Conservation (phyloP, 1,284 basidiomycete genomes). For the Ganoderma leucocontextum region DNA sequence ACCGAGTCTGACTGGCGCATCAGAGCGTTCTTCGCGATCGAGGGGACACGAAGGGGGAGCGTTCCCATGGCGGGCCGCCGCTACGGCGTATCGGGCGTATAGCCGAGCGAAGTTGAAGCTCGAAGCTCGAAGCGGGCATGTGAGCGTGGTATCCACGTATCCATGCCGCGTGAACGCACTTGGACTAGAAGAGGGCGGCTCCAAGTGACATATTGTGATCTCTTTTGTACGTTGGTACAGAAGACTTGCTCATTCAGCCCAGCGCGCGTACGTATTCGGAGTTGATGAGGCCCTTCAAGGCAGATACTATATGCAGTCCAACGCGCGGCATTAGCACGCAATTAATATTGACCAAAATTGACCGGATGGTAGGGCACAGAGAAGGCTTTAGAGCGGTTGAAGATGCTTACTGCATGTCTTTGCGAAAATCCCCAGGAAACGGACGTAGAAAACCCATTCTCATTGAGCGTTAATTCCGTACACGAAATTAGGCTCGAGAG, state of each 20-base stretch:
- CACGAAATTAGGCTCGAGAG: neutral
- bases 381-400: neutral
- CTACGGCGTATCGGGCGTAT: neutral
- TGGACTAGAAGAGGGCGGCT: neutral
- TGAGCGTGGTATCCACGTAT: slow-evolving; percentile 1
- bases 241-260: neutral
- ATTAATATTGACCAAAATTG: no score
- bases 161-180: neutral
- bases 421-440: neutral
- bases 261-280: neutral
- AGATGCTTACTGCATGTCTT: neutral
- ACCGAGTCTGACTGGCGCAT: neutral
- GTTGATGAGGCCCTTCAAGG: neutral
- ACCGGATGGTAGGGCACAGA: neutral
- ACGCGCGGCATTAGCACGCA: neutral
- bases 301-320: neutral
- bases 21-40: slow-evolving; percentile 4
- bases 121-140: neutral
- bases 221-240: neutral
- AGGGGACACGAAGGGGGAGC: neutral
- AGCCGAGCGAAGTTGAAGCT: neutral
- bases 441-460: neutral
- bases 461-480: neutral
- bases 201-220: neutral
- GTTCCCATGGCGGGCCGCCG: neutral